These are phyloP conservation scores for Pseudogymnoascus sp. DNA, from an alignment of 2,329 filamentous ascomycete genomes.

Conservation along the genomic window DNA sequence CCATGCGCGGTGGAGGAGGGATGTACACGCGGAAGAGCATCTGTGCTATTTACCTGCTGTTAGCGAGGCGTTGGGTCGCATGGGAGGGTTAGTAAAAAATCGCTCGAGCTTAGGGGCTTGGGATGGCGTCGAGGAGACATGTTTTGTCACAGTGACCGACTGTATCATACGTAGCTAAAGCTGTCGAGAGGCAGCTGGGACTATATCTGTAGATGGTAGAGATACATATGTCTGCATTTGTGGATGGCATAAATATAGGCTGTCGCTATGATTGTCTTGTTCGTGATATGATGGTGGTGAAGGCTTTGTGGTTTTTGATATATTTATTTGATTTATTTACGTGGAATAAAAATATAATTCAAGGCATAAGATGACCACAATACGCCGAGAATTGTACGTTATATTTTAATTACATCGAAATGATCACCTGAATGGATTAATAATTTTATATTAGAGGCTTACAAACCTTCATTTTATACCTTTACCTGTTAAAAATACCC, in stretches of 20 bases:
- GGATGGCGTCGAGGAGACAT: constrained; percentile 4
- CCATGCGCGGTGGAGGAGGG: neutral
- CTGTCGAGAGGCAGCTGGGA: neutral
- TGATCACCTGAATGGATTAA: neutral
- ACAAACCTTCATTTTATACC: neutral
- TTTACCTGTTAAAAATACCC: neutral
- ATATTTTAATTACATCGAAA: neutral
- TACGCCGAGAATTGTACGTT: neutral
- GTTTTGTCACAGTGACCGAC: neutral
- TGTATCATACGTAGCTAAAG: neutral
- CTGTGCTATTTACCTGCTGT: constrained; percentile 5
- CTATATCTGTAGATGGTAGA: constrained; percentile 1
- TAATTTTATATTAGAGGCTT: neutral
- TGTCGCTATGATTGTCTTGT: neutral
- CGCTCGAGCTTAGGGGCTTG: neutral
- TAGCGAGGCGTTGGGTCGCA: constrained; percentile 6
- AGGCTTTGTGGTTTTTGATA: neutral
- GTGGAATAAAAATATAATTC: neutral
- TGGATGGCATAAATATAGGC: neutral
- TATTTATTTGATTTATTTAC: neutral
- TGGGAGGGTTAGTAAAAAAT: neutral
- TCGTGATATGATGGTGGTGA: neutral
- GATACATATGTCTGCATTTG: neutral
- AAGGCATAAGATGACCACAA: no score
- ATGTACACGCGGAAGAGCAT: constrained; percentile 1